phyloP scores from a whole-genome alignment of 2,329 filamentous ascomycete genomes.

The Botryotinia convoluta region DNA sequence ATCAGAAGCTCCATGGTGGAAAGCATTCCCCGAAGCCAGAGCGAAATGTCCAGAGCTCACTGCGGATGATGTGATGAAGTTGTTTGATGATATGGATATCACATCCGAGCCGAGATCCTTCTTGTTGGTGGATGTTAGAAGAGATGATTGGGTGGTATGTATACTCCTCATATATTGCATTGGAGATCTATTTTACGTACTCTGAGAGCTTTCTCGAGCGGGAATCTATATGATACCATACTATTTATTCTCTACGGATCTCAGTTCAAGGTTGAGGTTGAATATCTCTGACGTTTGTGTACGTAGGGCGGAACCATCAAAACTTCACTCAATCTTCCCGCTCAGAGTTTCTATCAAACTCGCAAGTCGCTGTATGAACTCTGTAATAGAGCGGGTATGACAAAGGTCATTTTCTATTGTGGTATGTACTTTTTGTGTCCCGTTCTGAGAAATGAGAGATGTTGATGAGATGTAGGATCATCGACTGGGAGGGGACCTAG shows the following conservation, averaged over 20 bases:
- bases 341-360: slow-evolving; percentile 53
- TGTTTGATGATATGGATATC: slow-evolving; percentile 43
- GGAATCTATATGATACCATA: too few relatives aligned
- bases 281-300: not conserved
- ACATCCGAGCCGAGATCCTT: slow-evolving; percentile 40
- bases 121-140: slow-evolving; percentile 53
- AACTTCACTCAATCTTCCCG: slow-evolving; percentile 56
- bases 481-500: slow-evolving; percentile 51
- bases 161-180: not conserved
- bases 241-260: too few relatives aligned
- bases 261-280: not conserved
- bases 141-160: slow-evolving; percentile 49
- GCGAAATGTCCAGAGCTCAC: slow-evolving; percentile 42
- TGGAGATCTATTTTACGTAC: fast-evolving
- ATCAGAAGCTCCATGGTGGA: slow-evolving; percentile 29
- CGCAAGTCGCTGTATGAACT: slow-evolving; percentile 49
- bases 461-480: slow-evolving; percentile 43
- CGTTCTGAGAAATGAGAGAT: not conserved
- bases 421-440: slow-evolving; percentile 40
- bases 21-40: slow-evolving; percentile 44
- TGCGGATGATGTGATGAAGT: slow-evolving; percentile 42
- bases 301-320: slow-evolving; percentile 56
- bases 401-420: slow-evolving; percentile 54
- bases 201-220: not conserved
- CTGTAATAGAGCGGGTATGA: slow-evolving; percentile 49